These are phyloP conservation scores for Zygosaccharomyces pseudorouxii DNA, from an alignment of 805 yeast species.

Conservation along the genomic window DNA sequence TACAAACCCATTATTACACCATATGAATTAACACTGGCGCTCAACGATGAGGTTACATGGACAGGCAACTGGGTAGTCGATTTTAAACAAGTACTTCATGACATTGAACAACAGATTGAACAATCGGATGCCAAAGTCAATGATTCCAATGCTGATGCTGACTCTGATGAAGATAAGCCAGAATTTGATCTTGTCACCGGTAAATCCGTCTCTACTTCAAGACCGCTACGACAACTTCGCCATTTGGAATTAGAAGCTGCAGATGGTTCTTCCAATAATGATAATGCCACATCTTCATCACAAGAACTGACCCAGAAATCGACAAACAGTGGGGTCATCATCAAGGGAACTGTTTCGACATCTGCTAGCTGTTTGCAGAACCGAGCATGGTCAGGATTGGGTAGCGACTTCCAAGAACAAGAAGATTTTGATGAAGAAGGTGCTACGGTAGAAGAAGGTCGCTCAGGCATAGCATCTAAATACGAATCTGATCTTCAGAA, in stretches of 20 bases:
- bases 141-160: slow-evolving; percentile 13
- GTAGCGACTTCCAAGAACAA: slow-evolving; percentile 68
- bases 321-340: slow-evolving; percentile 54
- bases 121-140: slow-evolving; percentile 22
- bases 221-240: slow-evolving; percentile 66
- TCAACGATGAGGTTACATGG: slow-evolving; percentile 76
- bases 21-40: slow-evolving; percentile 78
- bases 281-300: slow-evolving; percentile 18
- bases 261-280: slow-evolving; percentile 5
- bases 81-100: slow-evolving; percentile 51
- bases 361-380: slow-evolving; percentile 73
- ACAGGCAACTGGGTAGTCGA: slow-evolving; percentile 91
- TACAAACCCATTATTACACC: slow-evolving; percentile 93
- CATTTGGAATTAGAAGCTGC: slow-evolving; percentile 59
- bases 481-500: slow-evolving; percentile 44
- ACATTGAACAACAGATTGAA: slow-evolving; percentile 34
- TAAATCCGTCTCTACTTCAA: slow-evolving; percentile 55
- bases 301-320: slow-evolving; percentile 45
- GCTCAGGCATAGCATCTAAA: slow-evolving; percentile 85
- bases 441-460: slow-evolving; percentile 77
- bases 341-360: slow-evolving; percentile 80
- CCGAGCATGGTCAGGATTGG: slow-evolving; percentile 84
- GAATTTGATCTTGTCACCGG: slow-evolving; percentile 90
- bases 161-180: slow-evolving; percentile 56
- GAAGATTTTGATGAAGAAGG: slow-evolving; percentile 51